A percentile compares a stretch with the other conserved stretches of the same genome.
These are phyloP conservation scores for Malassezia japonica DNA, from an alignment of 1,284 basidiomycete genomes.

Conservation along the genomic window DNA sequence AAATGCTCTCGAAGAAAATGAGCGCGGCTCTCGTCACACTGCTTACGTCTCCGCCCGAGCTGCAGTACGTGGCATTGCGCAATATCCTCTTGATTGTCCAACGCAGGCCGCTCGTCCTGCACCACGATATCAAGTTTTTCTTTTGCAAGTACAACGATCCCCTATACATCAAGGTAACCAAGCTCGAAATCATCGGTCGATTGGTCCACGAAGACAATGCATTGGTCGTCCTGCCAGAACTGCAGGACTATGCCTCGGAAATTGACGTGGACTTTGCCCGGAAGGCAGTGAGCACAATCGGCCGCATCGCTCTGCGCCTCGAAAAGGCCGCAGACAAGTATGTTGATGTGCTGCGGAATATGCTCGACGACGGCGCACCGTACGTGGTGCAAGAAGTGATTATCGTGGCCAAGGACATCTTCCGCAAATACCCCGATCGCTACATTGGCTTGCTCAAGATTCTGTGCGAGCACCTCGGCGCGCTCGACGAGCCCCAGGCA, in stretches of 20 bases:
- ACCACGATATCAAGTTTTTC: slow-evolving; percentile 96
- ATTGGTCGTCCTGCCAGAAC: slow-evolving; percentile 77
- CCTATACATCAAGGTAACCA: slow-evolving; percentile 95
- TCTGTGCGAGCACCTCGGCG: slow-evolving; percentile 82
- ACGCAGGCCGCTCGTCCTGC: slow-evolving; percentile 77
- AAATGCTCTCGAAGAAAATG: slow-evolving; percentile 90
- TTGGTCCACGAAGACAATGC: slow-evolving; percentile 83
- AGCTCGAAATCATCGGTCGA: slow-evolving; percentile 97
- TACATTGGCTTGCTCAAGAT: slow-evolving; percentile 91
- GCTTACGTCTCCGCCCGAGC: slow-evolving; percentile 89
- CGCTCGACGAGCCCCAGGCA: slow-evolving; percentile 86
- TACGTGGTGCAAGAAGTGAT: slow-evolving; percentile 97
- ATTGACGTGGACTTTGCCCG: slow-evolving; percentile 97
- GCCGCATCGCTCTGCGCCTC: slow-evolving; percentile 93
- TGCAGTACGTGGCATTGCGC: slow-evolving; percentile 92
- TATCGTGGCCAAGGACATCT: slow-evolving; percentile 96
- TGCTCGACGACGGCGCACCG: slow-evolving; percentile 85
- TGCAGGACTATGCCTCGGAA: slow-evolving; percentile 97
- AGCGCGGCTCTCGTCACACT: slow-evolving; percentile 61
- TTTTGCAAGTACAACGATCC: slow-evolving; percentile 99
- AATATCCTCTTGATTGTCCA: slow-evolving; percentile 97
- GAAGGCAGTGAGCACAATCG: slow-evolving; percentile 91
- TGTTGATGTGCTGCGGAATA: slow-evolving; percentile 71
- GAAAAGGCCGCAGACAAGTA: slow-evolving; percentile 77
- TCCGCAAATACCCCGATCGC: slow-evolving; percentile 88